Evolutionary conservation across 2,329 filamentous ascomycete species (phyloP).

Genomic region (Pseudogymnoascus sp.): DNA sequence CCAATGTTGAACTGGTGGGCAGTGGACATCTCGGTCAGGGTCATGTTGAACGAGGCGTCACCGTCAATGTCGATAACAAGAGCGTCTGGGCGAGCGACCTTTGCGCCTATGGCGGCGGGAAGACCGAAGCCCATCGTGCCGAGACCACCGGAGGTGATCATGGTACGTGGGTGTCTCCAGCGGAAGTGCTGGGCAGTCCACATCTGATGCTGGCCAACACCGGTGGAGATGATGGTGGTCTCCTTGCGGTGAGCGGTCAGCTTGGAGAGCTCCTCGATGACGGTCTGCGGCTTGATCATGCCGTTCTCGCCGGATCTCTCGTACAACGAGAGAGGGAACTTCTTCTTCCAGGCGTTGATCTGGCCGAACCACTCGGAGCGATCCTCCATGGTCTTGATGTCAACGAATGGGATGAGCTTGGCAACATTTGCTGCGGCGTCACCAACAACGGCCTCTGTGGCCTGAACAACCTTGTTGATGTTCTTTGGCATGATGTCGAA

Average conservation of each 20-base stretch:
- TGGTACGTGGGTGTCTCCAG: conserved; percentile 83
- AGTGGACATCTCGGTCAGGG: conserved; percentile 86
- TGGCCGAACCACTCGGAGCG: conserved; percentile 81
- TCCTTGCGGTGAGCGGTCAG: conserved; percentile 74
- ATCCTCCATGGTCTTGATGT: conserved; percentile 52
- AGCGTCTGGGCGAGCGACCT: conserved; percentile 61
- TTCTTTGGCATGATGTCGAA: conserved; percentile 99
- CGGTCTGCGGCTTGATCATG: conserved; percentile 85
- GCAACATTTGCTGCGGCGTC: conserved; percentile 77
- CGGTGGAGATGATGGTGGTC: conserved; percentile 80
- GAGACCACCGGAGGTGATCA: conserved; percentile 94
- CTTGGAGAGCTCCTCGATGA: conserved; percentile 85
- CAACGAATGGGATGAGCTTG: conserved; percentile 64
- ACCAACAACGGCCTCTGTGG: conserved; percentile 89
- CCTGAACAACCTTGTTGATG: conserved; percentile 98
- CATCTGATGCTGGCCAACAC: conserved; percentile 98
- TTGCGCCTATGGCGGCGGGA: conserved; percentile 89
- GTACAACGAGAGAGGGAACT: conserved; percentile 78
- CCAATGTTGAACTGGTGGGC: conserved; percentile 94
- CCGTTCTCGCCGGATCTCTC: conserved; percentile 69
- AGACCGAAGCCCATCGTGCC: conserved; percentile 96
- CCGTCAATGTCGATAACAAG: conserved; percentile 89
- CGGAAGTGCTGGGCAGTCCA: conserved; percentile 96
- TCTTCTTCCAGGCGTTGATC: conserved; percentile 84
- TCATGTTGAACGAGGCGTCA: conserved; percentile 99